These are phyloP conservation scores for Glycine tomentella DNA, from an alignment of 306 rosid species.

Conservation along the genomic window DNA sequence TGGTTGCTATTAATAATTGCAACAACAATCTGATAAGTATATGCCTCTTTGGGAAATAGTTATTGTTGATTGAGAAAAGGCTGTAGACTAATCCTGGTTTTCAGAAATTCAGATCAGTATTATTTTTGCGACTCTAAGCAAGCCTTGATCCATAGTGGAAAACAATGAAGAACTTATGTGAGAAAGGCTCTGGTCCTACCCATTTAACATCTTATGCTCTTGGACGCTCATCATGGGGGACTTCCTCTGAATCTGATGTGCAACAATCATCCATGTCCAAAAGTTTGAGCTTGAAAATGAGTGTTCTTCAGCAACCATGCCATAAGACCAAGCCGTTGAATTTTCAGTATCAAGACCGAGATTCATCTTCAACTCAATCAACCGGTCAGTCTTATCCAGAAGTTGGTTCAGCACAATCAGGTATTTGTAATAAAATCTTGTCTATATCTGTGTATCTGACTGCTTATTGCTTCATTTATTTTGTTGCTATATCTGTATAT, in stretches of 20 bases:
- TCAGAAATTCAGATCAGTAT: not conserved
- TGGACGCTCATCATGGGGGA: constrained; percentile 46
- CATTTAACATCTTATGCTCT: constrained; percentile 40
- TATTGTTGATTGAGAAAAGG: not conserved
- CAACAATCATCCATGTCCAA: constrained; percentile 57
- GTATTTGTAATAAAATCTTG: no score
- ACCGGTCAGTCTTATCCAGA: constrained; percentile 61
- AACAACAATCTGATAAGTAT: constrained; percentile 30
- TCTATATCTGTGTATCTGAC: no score
- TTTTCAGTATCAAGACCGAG: constrained; percentile 65
- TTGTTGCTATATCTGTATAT: constrained; percentile 10
- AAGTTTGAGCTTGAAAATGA: constrained; percentile 57
- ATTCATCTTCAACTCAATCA: constrained; percentile 74
- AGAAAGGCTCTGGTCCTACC: constrained; percentile 45
- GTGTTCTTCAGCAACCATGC: constrained; percentile 50
- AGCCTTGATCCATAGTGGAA: constrained; percentile 32
- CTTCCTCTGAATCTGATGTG: constrained; percentile 48
- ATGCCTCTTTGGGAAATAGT: not conserved
- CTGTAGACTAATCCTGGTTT: constrained; percentile 41
- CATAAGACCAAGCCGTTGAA: constrained; percentile 54
- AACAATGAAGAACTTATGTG: constrained; percentile 47
- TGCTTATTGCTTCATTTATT: no score
- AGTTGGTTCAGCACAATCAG: constrained; percentile 58
- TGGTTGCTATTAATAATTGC: not conserved
- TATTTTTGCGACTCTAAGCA: not conserved